Conservation (phyloP, 1,284 basidiomycete genomes). For the Leccinum angustisporum region DNA sequence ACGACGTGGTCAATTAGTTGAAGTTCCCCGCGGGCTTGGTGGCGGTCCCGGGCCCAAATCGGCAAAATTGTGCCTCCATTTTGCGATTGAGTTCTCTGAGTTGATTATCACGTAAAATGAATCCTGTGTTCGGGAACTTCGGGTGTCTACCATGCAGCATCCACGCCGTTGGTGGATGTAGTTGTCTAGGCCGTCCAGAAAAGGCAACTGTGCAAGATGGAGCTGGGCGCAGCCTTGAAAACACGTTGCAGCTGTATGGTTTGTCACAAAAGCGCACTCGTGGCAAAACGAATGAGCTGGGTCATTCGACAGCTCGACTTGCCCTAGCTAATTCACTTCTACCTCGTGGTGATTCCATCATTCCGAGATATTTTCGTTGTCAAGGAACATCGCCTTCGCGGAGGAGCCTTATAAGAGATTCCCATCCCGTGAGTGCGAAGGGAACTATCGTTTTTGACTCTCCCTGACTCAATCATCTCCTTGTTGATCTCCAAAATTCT, state of each 20-base stretch:
- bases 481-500: conserved; percentile 28
- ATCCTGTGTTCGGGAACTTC: conserved; percentile 6
- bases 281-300: conserved; percentile 15
- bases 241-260: conserved; percentile 29
- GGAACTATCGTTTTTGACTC: conserved; percentile 15
- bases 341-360: conserved; percentile 24
- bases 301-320: conserved; percentile 6
- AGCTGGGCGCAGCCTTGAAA: conserved; percentile 19
- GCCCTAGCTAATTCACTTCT: conserved; percentile 5
- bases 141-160: conserved; percentile 25
- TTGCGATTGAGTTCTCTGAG: conserved; percentile 1
- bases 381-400: conserved; percentile 31
- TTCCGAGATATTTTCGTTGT: conserved; percentile 18
- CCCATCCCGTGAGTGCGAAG: conserved; percentile 14
- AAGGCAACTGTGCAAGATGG: conserved; percentile 32
- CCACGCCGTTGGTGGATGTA: conserved; percentile 19
- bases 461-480: conserved; percentile 15
- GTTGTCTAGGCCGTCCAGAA: conserved; percentile 20
- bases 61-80: conserved; percentile 13
- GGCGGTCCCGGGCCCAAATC: not conserved
- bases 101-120: conserved; percentile 8
- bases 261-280: conserved; percentile 5
- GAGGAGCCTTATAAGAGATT: conserved; percentile 28
- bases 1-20: conserved; percentile 20
- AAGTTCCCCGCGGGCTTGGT: conserved; percentile 13